Percentiles rank a stretch among this genome's conserved stretches.
Evolutionary conservation across 108 stramenopile genomes (phyloP).

Genomic region (Conticribra weissflogii): DNA sequence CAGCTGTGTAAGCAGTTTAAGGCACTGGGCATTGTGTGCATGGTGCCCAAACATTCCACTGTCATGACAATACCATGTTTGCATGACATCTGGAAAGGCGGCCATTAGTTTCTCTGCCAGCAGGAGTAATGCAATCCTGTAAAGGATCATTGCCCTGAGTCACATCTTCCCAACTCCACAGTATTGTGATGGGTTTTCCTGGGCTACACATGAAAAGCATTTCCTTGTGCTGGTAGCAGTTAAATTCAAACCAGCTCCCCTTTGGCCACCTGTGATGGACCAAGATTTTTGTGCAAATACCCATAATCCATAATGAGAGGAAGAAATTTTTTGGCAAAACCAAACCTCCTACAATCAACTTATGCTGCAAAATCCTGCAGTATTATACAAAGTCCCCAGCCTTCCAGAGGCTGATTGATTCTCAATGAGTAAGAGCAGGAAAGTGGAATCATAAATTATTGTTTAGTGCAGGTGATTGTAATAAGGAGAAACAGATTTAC

Average conservation of each 20-base stretch:
- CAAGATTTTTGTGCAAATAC: no score
- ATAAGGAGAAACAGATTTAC: no score
- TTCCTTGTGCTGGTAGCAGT: conserved; percentile 33
- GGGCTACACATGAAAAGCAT: conserved; percentile 4
- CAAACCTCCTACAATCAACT: no score
- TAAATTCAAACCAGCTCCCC: conserved; percentile 32
- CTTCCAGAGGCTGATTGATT: no score
- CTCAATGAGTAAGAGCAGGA: no score
- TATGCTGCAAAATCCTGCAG: no score
- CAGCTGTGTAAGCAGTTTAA: not conserved
- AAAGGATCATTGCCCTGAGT: conserved; percentile 46
- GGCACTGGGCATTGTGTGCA: not conserved
- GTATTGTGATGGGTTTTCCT: not conserved
- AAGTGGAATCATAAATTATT: no score
- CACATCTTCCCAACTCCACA: conserved; percentile 16
- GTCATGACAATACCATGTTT: conserved; percentile 49
- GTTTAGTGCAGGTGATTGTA: no score
- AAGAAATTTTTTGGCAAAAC: no score
- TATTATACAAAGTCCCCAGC: no score
- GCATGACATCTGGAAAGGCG: conserved; percentile 6
- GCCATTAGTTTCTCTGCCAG: conserved; percentile 5
- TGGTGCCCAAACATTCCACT: conserved; percentile 5
- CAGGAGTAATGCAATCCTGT: conserved; percentile 36
- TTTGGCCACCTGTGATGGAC: conserved; percentile 35
- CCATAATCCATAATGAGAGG: no score